phyloP scores from a whole-genome alignment of 306 rosid species.

The Purshia tridentata region DNA sequence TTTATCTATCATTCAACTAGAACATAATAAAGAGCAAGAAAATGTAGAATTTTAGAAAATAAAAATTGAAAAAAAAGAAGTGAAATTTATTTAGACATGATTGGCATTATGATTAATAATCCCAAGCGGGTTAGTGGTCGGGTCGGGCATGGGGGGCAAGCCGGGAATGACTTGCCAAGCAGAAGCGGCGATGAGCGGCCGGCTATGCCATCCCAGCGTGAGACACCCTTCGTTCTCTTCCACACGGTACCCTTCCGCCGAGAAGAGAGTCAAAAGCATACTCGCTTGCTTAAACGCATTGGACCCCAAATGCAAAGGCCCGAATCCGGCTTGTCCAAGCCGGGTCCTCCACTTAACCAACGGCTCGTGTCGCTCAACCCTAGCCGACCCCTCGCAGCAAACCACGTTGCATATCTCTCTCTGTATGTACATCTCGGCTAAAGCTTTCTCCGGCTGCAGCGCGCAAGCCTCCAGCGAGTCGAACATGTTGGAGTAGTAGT shows the following conservation, averaged over 20 bases:
- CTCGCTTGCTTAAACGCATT: conserved; percentile 88
- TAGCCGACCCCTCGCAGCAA: conserved; percentile 75
- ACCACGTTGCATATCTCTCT: conserved; percentile 78
- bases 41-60: not conserved
- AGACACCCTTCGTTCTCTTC: conserved; percentile 81
- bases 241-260: conserved; percentile 76
- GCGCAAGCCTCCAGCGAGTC: conserved; percentile 81
- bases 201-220: conserved; percentile 91
- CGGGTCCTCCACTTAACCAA: conserved; percentile 60
- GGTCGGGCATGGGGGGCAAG: not conserved
- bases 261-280: conserved; percentile 74
- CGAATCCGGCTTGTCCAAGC: conserved; percentile 62
- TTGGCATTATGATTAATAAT: conserved; percentile 13
- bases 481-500: conserved; percentile 80
- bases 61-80: not conserved
- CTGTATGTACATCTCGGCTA: conserved; percentile 79
- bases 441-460: conserved; percentile 61
- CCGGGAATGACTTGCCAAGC: conserved; percentile 62
- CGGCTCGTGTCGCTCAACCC: conserved; percentile 83
- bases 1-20: not conserved
- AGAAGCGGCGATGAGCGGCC: conserved; percentile 80
- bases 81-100: conserved; percentile 34
- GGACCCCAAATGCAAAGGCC: conserved; percentile 60
- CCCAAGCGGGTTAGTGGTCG: conserved; percentile 16
- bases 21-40: not conserved